phyloP scores from a whole-genome alignment of 805 yeast species.

The Schwanniomyces polymorphus region DNA sequence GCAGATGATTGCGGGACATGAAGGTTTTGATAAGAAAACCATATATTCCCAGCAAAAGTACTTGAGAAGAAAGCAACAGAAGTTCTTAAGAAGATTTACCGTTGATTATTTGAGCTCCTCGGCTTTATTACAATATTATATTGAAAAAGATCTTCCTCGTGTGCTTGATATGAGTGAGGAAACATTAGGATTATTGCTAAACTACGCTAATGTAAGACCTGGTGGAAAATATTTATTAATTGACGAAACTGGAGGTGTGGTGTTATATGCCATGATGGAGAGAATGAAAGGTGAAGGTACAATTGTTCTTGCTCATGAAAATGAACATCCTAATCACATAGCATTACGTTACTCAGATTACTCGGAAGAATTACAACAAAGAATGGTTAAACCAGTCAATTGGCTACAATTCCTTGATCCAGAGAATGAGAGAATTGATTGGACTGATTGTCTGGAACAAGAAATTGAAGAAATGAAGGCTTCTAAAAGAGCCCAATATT shows the following conservation, averaged over 20 bases:
- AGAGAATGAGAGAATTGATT: constrained; percentile 51
- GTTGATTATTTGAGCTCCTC: constrained; percentile 74
- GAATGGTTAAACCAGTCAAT: constrained; percentile 68
- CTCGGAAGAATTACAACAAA: constrained; percentile 48
- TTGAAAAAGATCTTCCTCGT: constrained; percentile 71
- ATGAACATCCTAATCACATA: constrained; percentile 85
- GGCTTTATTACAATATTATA: constrained; percentile 68
- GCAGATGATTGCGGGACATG: constrained; percentile 79
- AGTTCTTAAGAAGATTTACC: constrained; percentile 82
- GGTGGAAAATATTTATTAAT: constrained; percentile 86
- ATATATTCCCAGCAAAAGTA: constrained; percentile 89
- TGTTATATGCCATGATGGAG: constrained; percentile 83
- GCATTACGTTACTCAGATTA: constrained; percentile 68
- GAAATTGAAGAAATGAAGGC: constrained; percentile 58
- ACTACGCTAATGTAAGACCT: constrained; percentile 78
- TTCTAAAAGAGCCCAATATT: constrained; percentile 63
- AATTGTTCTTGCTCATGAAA: constrained; percentile 80
- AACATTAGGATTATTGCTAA: constrained; percentile 72
- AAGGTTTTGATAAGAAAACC: constrained; percentile 85
- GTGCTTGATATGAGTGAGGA: constrained; percentile 85
- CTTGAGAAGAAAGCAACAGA: constrained; percentile 85
- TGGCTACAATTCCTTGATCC: constrained; percentile 85
- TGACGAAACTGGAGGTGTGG: constrained; percentile 95
- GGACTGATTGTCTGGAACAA: constrained; percentile 48
- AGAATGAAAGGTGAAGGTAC: constrained; percentile 79